These are phyloP conservation scores for Entomortierella beljakovae DNA, from an alignment of 192 early-diverging fungal genomes.

Conservation along the genomic window DNA sequence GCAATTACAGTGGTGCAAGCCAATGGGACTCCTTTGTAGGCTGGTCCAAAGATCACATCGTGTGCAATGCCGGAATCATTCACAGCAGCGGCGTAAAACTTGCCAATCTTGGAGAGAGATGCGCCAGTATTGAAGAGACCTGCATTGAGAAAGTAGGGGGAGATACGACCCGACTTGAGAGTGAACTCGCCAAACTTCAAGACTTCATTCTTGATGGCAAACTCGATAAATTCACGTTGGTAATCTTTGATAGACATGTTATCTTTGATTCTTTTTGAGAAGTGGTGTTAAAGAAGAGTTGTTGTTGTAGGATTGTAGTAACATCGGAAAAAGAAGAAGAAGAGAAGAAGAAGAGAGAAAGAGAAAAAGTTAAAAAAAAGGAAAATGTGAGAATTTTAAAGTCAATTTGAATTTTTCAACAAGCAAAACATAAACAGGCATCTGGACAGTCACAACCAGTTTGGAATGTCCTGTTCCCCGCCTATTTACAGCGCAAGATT, in stretches of 20 bases:
- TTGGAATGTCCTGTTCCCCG: too few relatives aligned
- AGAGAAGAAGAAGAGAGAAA: conserved; percentile 12
- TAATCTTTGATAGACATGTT: conserved; percentile 72
- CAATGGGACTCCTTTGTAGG: conserved; percentile 99
- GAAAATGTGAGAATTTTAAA: background rate
- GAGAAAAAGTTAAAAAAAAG: background rate
- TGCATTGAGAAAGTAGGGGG: conserved; percentile 99
- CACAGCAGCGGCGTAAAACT: conserved; percentile 92
- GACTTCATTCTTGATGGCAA: conserved; percentile 87
- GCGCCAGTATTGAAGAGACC: conserved; percentile 95
- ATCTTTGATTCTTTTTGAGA: background rate
- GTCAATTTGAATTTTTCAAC: background rate
- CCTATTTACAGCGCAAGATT: too few relatives aligned
- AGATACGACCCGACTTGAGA: conserved; percentile 94
- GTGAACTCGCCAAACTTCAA: conserved; percentile 93
- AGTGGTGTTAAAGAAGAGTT: background rate
- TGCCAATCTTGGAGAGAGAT: conserved; percentile 83
- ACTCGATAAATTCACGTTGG: conserved; percentile 94
- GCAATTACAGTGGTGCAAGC: conserved; percentile 86
- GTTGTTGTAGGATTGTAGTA: conserved; percentile 9
- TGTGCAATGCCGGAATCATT: conserved; percentile 73
- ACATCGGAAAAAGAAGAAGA: conserved; percentile 29
- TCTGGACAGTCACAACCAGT: too few relatives aligned
- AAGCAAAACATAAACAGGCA: too few relatives aligned
- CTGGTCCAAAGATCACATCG: conserved; percentile 96